Base-by-base conservation (phyloP, 371 early-diverging fungal species). In the Syncephalis plumigaleata region DNA sequence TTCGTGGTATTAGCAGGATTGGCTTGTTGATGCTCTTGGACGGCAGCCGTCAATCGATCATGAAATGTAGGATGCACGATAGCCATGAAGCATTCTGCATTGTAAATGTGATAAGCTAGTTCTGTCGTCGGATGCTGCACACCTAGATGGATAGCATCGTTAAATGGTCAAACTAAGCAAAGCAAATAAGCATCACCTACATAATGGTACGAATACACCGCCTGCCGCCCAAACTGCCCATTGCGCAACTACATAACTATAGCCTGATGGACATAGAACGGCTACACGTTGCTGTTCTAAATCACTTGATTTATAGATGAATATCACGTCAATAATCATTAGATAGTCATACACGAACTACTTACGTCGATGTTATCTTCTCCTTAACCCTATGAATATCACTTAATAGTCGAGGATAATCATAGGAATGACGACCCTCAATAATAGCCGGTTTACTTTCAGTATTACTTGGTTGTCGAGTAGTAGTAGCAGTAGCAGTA, bases 151-250 rank as follows among this genome's bases (percentile, higher is more conserved):
- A n/a, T n/a, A n/a, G n/a, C n/a, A n/a, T n/a, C n/a, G n/a, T n/a
- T n/a, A n/a, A n/a, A n/a, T n/a, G n/a, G n/a, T n/a, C n/a, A n/a
- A n/a, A n/a, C n/a, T n/a, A n/a, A n/a, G n/a, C n/a, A n/a, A n/a
- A n/a, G 31, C 11, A 31, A 31, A 4, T 31, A 31, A 31, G 4
- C 4, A 11, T 31, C 11, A 31, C 57, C 55, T 65, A 65, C 73
- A 70, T 42, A 88, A 58, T 9, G 89, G 89, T 16, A 89, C 87
- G 1, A 78, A 77, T 2, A 81, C 66, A 13, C 79, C 84, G 8
- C 81, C 80, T 9, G 75, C 66, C 3, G 76, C 73, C 90, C 90
- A 89, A 37, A 77, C 60, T 8, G 76, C 72, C 74, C 81, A 84
- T 56, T 81, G 81, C 13, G 67, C 56, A 2, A 70, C 73, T 5